Base-by-base conservation (phyloP, 495 filamentous ascomycete genomes). In the Talaromyces wortmannii region DNA sequence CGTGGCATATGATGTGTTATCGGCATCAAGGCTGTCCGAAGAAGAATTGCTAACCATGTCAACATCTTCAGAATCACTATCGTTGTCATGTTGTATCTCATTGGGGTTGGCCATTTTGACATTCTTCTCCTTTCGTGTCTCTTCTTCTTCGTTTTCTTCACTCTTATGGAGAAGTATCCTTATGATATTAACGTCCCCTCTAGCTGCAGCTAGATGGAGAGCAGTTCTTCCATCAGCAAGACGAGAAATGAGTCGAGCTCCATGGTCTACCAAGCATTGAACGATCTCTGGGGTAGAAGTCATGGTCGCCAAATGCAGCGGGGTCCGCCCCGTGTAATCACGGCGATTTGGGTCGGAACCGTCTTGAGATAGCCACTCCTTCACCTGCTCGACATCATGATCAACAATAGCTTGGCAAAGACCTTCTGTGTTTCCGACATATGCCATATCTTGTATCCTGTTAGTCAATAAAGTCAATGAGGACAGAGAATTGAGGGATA, bases 291-390 rank as follows among this genome's bases (percentile, higher is more conserved):
- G 80, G 0, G 81, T 83, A 0, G 85, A 87, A 17, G 70, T 75
- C 64, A 85, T 83, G 55, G 77, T 78, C 7, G 89, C 89, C 11
- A 95, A 72, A 55, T 92, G 90, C 10, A 92, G 72, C 5, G 90
- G 90, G 4, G 88, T 88, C 17, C 90, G 74, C 8, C 90, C 90
- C n/a, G 87, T 90, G 59, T 87, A 86, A 59, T 95, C 89, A 11
- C 90, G 73, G 13, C 69, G 69, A 58, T 91, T 82, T 1, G 83
- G 74, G 61, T 88, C 78, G 10, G 77, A 67, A 10, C 67, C 79
- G 53, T 87, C 82, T 58, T 84, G 77, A 2, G 69, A 61, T 31
- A 88, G 80, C 83, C 85, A 91, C 42, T 79, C 76, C 55, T 82
- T 61, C n/a, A 92, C 86, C 50, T 79, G 72, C 29, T 83, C 77